Conservation (phyloP, 257 asterid genomes). For the Solanum pinnatisectum region DNA sequence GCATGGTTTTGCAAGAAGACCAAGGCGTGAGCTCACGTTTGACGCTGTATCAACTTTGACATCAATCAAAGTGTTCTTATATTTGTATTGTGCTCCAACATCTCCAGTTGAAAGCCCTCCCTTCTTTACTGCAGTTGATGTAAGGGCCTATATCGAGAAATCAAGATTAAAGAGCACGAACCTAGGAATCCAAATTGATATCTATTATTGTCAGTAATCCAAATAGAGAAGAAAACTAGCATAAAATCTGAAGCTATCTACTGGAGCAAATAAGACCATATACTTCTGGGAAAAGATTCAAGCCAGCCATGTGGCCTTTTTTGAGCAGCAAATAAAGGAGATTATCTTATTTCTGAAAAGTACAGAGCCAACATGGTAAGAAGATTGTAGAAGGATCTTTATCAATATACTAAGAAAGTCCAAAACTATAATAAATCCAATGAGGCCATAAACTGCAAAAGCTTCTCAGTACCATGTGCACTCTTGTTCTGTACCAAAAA, state of each 20-base stretch:
- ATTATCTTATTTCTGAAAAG: background rate
- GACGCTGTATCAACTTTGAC: constrained; percentile 88
- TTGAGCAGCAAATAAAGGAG: background rate
- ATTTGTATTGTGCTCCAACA: constrained; percentile 55
- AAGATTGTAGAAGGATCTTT: background rate
- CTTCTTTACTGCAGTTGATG: constrained; percentile 69
- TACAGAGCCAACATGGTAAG: background rate
- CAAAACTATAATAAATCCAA: background rate
- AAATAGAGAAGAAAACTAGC: background rate
- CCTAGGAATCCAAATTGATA: background rate
- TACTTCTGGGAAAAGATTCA: background rate
- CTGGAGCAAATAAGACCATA: background rate
- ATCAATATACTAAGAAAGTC: background rate
- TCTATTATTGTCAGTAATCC: background rate
- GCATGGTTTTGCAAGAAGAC: background rate
- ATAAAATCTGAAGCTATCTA: background rate
- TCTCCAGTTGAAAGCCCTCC: constrained; percentile 88
- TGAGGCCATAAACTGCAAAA: background rate
- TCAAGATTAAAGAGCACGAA: background rate
- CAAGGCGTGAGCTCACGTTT: constrained; percentile 38
- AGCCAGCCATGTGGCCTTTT: background rate
- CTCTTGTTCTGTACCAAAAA: background rate
- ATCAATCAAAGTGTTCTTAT: constrained; percentile 49
- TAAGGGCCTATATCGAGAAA: constrained; percentile 50
- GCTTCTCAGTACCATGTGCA: background rate